Conservation (phyloP, 768 basidiomycete genomes). For the Termitomyces titanicus region DNA sequence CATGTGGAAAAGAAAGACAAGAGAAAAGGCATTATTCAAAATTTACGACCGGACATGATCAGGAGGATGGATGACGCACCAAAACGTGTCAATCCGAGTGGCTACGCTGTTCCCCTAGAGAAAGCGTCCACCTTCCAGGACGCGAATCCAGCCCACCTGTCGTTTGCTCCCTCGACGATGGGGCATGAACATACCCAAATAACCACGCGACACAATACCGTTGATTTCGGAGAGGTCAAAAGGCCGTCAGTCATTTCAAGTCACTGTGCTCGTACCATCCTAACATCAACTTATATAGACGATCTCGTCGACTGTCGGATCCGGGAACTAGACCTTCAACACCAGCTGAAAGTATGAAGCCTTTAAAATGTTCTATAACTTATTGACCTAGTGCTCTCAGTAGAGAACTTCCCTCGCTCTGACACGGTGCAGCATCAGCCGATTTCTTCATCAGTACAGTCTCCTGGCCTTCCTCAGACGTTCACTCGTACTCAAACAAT, state of each 20-base stretch:
- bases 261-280: background rate
- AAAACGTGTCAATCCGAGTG: constrained; percentile 70
- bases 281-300: constrained; percentile 3
- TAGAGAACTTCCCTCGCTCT: constrained; percentile 33
- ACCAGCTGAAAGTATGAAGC: constrained; percentile 27
- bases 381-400: background rate
- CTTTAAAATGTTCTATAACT: background rate
- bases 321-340: constrained; percentile 30
- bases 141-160: constrained; percentile 13
- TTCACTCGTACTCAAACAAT: constrained; percentile 39
- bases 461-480: constrained; percentile 14
- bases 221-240: constrained; percentile 4
- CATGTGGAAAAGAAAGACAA: constrained; percentile 13
- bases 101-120: constrained; percentile 38
- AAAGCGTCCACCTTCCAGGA: constrained; percentile 16
- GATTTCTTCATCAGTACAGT: background rate
- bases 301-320: constrained; percentile 35
- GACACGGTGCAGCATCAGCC: constrained; percentile 28
- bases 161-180: constrained; percentile 15
- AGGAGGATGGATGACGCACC: constrained; percentile 66
- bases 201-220: background rate
- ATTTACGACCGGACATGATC: constrained; percentile 72
- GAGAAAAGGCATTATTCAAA: constrained; percentile 27
- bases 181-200: background rate
- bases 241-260: background rate